Evolutionary conservation across 352 stramenopile species (phyloP), one percentile per base, ranked within the genome.

Genomic region (Pythium rhizo-oryzae): DNA sequence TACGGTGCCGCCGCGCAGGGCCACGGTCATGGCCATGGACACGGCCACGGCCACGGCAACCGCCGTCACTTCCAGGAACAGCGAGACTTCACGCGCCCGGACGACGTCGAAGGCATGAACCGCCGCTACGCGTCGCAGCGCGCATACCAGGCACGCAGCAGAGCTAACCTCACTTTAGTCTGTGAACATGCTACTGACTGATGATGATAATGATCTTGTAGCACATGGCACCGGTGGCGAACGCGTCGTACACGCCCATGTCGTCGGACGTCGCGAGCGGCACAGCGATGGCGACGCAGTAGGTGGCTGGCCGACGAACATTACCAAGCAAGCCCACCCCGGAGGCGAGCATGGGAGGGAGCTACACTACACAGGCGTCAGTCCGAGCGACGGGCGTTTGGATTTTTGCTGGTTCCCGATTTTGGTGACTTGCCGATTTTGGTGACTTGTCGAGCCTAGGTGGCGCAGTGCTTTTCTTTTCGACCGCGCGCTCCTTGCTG

Each of bases 101-200:
- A 94, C 50, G 82, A 94, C 58, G 71, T 87, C 39, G 83, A 91
- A 65, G 73, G 67, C 39, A 90, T 92, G 80, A 94, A 94, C 70
- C 86, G 81, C 59, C 82, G 82, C 71, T 94, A 90, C 55, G 83
- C 83, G 16, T 85, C 83, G 52, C 82, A 92, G 76, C 84, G 84
- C 69, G 84, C 82, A 37, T 93, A 92, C 64, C 84, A 94, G 81
- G 85, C 92, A 83, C 16, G 43, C 41, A n/a, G 15, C 11, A 5
- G 13, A 47, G 41, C 41, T 47, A 1, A n/a, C n/a, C n/a, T 28
- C 18, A 28, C n/a, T 51, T 51, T 24, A 5, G 16, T 46, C n/a
- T 41, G 19, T 50, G 21, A 23, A 16, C 11, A 47, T 46, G 53
- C 41, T 59, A 25, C n/a, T 4, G 8, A 47, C 28, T 46, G 43